Conservation (phyloP, 306 rosid genomes). For the Arachis stenosperma region DNA sequence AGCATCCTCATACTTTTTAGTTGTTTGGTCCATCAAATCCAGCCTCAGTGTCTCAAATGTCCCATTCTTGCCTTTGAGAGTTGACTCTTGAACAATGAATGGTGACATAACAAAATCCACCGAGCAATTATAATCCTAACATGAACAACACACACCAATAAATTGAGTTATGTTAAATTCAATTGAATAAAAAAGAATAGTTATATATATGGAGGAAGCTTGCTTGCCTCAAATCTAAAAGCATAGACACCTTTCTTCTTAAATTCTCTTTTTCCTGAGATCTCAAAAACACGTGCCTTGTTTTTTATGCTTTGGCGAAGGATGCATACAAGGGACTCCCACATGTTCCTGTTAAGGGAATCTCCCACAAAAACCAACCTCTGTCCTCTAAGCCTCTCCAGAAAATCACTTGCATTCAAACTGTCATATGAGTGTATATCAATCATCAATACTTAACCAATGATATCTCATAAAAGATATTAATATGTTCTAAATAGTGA, state of each 20-base stretch:
- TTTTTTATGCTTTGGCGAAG: slow-evolving; percentile 58
- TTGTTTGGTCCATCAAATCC: slow-evolving; percentile 78
- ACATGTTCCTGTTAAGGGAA: slow-evolving; percentile 87
- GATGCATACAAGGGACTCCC: slow-evolving; percentile 85
- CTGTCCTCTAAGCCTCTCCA: slow-evolving; percentile 71
- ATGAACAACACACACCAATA: not conserved
- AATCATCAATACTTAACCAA: too few relatives aligned
- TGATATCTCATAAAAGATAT: too few relatives aligned
- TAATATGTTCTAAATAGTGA: not conserved
- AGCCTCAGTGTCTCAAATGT: slow-evolving; percentile 72
- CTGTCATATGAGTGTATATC: slow-evolving; percentile 38
- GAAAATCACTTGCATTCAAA: slow-evolving; percentile 78
- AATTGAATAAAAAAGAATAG: not conserved
- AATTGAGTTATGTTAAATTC: too few relatives aligned
- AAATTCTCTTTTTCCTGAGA: slow-evolving; percentile 72
- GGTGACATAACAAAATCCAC: slow-evolving; percentile 81
- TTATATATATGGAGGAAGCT: not conserved
- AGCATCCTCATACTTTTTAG: slow-evolving; percentile 62
- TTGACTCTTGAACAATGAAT: slow-evolving; percentile 73
- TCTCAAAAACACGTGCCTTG: slow-evolving; percentile 68
- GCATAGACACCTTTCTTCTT: slow-evolving; percentile 79
- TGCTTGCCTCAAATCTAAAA: slow-evolving; percentile 80
- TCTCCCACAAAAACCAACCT: slow-evolving; percentile 82
- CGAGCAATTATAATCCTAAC: slow-evolving; percentile 75
- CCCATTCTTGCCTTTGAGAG: slow-evolving; percentile 55